phyloP scores from a whole-genome alignment of 1,139 yeast genomes.

The Saccharomyces uvarum region DNA sequence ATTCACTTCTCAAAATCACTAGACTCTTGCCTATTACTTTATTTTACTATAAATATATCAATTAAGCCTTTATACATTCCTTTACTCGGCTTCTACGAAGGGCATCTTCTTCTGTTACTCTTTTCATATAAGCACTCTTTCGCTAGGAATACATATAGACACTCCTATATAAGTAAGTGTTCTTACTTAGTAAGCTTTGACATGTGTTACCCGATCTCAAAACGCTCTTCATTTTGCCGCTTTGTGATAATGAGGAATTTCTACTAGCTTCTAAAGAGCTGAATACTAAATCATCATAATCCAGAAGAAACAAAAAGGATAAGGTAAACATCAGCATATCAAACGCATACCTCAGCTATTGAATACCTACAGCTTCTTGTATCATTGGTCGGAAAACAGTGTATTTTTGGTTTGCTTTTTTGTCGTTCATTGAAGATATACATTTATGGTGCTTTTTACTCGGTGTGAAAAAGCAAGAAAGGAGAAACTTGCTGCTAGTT shows the following conservation, averaged over 20 bases:
- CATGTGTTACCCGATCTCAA: background rate
- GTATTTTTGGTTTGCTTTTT: background rate
- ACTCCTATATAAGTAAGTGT: background rate
- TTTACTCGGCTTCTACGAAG: background rate
- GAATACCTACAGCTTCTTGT: background rate
- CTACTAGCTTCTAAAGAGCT: background rate
- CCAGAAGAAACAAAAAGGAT: background rate
- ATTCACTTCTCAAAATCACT: background rate
- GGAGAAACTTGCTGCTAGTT: conserved; percentile 25
- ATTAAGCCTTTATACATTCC: background rate
- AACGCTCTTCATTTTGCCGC: background rate
- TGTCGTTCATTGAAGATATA: background rate
- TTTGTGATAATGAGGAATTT: conserved; percentile 1
- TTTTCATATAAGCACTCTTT: no score
- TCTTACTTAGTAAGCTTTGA: background rate
- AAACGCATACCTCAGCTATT: background rate
- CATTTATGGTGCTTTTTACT: conserved; percentile 25
- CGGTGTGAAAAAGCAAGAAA: conserved; percentile 29
- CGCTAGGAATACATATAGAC: no score
- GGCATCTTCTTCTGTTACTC: background rate
- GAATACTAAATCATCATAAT: background rate
- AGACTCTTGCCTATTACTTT: background rate
- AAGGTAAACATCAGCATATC: background rate
- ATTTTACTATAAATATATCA: background rate
- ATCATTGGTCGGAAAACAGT: background rate